Evolutionary conservation across 352 stramenopile species (phyloP).

Genomic region (Aphanomyces euteiches): DNA sequence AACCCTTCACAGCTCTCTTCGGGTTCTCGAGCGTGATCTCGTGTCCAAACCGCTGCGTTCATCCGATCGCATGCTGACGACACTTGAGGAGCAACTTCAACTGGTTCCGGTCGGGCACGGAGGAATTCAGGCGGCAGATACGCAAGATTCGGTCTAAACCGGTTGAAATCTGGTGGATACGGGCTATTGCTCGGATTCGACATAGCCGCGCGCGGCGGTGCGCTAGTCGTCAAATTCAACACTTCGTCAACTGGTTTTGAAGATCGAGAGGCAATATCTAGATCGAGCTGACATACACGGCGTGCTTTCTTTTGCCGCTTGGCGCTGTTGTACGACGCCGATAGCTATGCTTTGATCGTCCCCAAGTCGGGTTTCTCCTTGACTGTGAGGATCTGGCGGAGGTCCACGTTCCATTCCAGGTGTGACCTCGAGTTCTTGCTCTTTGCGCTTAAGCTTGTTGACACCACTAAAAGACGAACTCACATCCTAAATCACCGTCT

Average conservation of each 20-base stretch:
- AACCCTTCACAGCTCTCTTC: too few species aligned
- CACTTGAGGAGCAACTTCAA: not conserved
- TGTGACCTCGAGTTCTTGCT: too few species aligned
- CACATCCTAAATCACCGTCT: too few species aligned
- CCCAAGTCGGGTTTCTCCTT: not conserved
- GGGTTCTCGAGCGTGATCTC: too few species aligned
- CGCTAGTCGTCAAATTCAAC: not conserved
- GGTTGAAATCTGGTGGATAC: conserved; percentile 10
- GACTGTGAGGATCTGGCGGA: not conserved
- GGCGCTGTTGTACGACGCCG: not conserved
- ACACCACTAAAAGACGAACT: too few species aligned
- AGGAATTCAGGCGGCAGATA: conserved; percentile 7
- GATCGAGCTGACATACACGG: conserved; percentile 6
- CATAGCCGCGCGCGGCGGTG: not conserved
- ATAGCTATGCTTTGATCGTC: conserved; percentile 7
- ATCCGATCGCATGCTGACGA: too few species aligned
- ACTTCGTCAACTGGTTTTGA: not conserved
- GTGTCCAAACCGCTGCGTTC: too few species aligned
- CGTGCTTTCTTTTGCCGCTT: conserved; percentile 8
- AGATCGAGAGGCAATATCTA: not conserved
- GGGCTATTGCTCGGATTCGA: not conserved
- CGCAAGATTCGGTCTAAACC: conserved; percentile 1
- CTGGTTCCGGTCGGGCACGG: not conserved
- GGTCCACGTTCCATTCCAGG: not conserved
- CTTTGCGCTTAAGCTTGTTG: too few species aligned